Base-by-base conservation (phyloP, 2,329 filamentous ascomycete species). In the Pseudogymnoascus sp. region DNA sequence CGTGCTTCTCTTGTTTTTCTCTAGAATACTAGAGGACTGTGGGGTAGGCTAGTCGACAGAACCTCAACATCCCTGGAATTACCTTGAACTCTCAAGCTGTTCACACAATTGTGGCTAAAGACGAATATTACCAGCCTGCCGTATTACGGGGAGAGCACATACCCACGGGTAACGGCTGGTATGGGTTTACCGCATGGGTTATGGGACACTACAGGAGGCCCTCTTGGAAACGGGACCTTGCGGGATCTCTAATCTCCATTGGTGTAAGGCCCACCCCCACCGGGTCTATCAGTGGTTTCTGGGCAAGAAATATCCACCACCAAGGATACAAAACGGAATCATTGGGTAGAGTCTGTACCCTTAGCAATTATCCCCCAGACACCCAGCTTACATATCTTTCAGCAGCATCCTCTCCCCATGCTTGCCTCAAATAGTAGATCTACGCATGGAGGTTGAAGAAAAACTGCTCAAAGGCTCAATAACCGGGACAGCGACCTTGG, bases 211-310 rank as follows among this genome's bases (percentile, higher is more conserved):
- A 2, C 5, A 13, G 46, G 46, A 33, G 26, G 15, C 6, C 7
- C 15, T 33, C 29, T 19, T 56, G 26, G 29, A 56, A 56, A 56
- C 50, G 50, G 26, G 50, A 33, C 50, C 26, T 56, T 56, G 50
- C 17, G 50, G 29, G n/a, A 56, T 29, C 50, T 19, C n/a, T 13
- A 56, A 4, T 19, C n/a, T 56, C 10, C 10, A 56, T 33, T 56
- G 29, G 50, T 19, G 46, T 33, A 56, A 15, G 44, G 13, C 23
- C 50, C 29, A 19, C 50, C 50, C 50, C 50, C 50, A 7, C 50
- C 50, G 50, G 50, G 50, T 56, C n/a, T 33, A 33, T 56, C n/a
- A 56, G 29, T 56, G n/a, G n/a, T 56, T 56, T 33, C n/a, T 56
- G 50, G 17, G 11, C n/a, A 19, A 10, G 3, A 53, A 53, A 19